Evolutionary conservation across 441 rosid species (phyloP), one percentile per base, ranked within the genome.

Genomic region (Breynia disticha): DNA sequence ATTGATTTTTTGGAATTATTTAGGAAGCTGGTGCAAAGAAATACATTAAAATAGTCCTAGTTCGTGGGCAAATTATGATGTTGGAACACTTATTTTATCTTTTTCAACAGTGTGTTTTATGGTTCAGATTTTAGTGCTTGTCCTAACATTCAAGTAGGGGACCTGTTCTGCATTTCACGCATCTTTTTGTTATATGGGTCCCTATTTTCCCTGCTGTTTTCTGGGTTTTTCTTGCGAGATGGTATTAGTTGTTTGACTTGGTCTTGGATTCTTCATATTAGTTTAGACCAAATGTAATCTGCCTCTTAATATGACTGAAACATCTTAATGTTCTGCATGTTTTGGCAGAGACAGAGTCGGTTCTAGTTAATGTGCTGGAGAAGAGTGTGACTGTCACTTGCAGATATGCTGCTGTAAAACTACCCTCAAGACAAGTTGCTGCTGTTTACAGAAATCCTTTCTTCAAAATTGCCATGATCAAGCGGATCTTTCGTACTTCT

Each of bases 341-440:
- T 17, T 58, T 52, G 47, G 62, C 88, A 87, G 90, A 77, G 64
- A 85, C 90, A 28, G 82, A 85, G 49, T 83, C 96, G 0, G 75
- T 87, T 52, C 61, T 68, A 53, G 74, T 90, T 57, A 69, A 79
- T 61, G 77, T 79, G 35, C 37, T 72, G 75, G 95, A 90, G 82
- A 83, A 87, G 77, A 75, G 58, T 72, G 93, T 85, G 43, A 87
- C 81, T n/a, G 72, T 90, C 24, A 80, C 86, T 3, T 78, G 86
- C 58, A 79, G 66, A 72, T 77, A 85, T 58, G 73, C 87, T 19
- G 63, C 66, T 50, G 64, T 41, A 0, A 68, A 69, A 48, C 56
- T 63, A 56, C 55, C 79, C 18, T 48, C 63, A 17, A 52, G 46
- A 22, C 74, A 67, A 22, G 61, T 69, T 42, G 65, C 77, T 6